Evolutionary conservation across 2,329 filamentous ascomycete species (phyloP).

Genomic region (Malbranchea zuffiana): DNA sequence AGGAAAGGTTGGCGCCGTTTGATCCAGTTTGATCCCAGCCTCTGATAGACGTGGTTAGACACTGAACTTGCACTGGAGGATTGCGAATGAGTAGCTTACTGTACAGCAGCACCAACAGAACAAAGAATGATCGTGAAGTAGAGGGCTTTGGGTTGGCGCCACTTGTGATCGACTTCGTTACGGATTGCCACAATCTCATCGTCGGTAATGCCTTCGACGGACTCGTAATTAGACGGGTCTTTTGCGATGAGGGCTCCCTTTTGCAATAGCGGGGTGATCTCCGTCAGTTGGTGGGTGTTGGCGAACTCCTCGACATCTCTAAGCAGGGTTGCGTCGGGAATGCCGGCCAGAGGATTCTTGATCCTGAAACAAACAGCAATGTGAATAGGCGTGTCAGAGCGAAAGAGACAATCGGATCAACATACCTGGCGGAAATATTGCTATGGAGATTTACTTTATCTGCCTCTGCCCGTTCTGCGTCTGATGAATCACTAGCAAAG

Average conservation of each 20-base stretch:
- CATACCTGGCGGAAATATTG: conserved; percentile 23
- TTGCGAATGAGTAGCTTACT: conserved; percentile 26
- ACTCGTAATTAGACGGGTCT: conserved; percentile 37
- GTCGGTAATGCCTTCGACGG: conserved; percentile 34
- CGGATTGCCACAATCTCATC: conserved; percentile 34
- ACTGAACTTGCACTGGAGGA: background rate
- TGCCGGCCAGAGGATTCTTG: conserved; percentile 37
- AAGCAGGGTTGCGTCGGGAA: conserved; percentile 29
- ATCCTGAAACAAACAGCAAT: conserved; percentile 25
- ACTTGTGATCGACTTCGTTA: conserved; percentile 40
- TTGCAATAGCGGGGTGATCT: conserved; percentile 33
- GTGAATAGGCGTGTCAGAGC: background rate
- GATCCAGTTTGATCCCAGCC: conserved; percentile 45
- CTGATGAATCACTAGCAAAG: conserved; percentile 2
- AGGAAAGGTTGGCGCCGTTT: conserved; percentile 44
- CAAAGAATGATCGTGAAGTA: conserved; percentile 44
- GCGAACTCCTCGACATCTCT: conserved; percentile 36
- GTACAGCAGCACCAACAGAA: conserved; percentile 43
- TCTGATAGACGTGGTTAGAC: conserved; percentile 13
- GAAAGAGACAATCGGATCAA: background rate
- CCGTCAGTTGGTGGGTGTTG: conserved; percentile 30
- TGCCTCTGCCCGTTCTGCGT: conserved; percentile 17
- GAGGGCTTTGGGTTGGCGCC: conserved; percentile 39
- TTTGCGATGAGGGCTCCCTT: conserved; percentile 42
- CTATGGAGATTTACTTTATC: conserved; percentile 22